Evolutionary conservation across 106 monocot species (phyloP).

Genomic region (Apostasia shenzhenica): DNA sequence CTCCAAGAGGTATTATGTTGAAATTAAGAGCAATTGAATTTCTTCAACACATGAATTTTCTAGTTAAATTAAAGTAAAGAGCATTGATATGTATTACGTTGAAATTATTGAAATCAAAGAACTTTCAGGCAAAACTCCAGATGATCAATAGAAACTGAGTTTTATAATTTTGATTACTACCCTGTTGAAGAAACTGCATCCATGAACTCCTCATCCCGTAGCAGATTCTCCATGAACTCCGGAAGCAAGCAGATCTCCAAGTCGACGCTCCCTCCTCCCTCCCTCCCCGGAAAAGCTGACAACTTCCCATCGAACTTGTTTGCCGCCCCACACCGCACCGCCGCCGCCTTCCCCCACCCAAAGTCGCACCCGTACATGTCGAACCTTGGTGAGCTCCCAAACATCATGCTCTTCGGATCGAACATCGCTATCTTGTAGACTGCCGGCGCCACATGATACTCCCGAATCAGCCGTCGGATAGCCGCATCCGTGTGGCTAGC

Average conservation of each 20-base stretch:
- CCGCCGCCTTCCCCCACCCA: slow-evolving; percentile 38
- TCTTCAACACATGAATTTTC: too few species aligned
- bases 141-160: too few species aligned
- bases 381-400: slow-evolving; percentile 51
- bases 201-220: slow-evolving; percentile 46
- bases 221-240: slow-evolving; percentile 35
- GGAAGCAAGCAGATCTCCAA: slow-evolving; percentile 48
- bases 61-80: too few species aligned
- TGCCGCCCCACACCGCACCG: slow-evolving; percentile 33
- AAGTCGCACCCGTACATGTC: slow-evolving; percentile 46
- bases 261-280: slow-evolving; percentile 39
- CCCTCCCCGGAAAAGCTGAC: slow-evolving; percentile 41
- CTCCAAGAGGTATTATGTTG: too few species aligned
- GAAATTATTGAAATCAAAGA: too few species aligned
- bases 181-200: too few species aligned
- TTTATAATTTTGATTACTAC: too few species aligned
- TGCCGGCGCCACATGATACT: slow-evolving; percentile 33
- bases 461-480: slow-evolving; percentile 22
- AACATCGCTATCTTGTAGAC: slow-evolving; percentile 33
- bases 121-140: too few species aligned
- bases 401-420: slow-evolving; percentile 18
- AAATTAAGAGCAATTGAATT: too few species aligned
- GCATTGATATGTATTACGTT: too few species aligned
- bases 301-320: slow-evolving; percentile 63
- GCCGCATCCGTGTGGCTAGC: slow-evolving; percentile 13